Conservation (phyloP, 139 green algal species). For the Chloropicon primus region DNA sequence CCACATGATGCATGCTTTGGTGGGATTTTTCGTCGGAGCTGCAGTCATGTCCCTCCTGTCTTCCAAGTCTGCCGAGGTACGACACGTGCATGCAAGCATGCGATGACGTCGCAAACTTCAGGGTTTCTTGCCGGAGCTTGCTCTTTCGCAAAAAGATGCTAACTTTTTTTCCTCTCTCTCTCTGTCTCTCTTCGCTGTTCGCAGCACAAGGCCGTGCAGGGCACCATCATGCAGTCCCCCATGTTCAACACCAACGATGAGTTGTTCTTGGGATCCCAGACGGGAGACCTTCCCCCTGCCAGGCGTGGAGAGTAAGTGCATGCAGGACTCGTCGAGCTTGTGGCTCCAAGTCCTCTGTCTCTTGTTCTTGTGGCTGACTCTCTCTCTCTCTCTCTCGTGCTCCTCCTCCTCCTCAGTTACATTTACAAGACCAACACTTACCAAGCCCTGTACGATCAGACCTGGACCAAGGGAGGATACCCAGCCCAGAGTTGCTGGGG, state of each 20-base stretch:
- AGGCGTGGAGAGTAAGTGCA: background rate
- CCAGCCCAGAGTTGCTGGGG: slow-evolving; percentile 26
- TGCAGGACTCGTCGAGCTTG: background rate
- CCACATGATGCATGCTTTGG: background rate
- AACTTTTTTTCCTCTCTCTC: background rate
- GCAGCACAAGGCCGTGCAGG: background rate
- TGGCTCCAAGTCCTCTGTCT: background rate
- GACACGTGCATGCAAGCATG: background rate
- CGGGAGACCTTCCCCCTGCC: background rate
- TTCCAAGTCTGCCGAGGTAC: background rate
- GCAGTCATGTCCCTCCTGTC: background rate
- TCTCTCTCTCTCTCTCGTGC: background rate
- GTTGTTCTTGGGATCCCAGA: background rate
- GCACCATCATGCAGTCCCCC: background rate
- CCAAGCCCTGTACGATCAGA: slow-evolving; percentile 29
- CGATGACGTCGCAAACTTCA: too few relatives aligned
- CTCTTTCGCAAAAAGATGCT: too few relatives aligned
- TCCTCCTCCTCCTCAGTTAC: background rate
- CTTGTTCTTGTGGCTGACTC: background rate
- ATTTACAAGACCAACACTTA: slow-evolving; percentile 17
- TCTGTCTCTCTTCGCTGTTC: background rate
- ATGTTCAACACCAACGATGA: background rate
- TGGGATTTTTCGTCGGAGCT: background rate
- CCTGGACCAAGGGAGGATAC: slow-evolving; percentile 28
- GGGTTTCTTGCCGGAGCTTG: too few relatives aligned